Evolutionary conservation across 495 filamentous ascomycete genomes (phyloP).

Genomic region (Mytilinidion resinicola): DNA sequence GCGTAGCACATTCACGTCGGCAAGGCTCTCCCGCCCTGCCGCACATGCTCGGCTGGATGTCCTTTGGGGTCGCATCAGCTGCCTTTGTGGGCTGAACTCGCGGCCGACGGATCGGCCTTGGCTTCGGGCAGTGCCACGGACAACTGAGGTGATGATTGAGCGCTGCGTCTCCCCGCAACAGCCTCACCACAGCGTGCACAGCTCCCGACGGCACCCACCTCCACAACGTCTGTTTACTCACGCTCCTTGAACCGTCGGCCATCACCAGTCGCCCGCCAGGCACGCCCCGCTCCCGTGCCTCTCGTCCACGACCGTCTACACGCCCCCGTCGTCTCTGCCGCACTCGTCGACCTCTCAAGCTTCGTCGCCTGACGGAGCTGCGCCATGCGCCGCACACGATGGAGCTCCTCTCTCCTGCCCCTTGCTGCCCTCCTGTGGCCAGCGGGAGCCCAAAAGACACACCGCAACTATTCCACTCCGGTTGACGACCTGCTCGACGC

Average conservation of each 20-base stretch:
- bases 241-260: neutral
- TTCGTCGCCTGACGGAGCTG: conserved; percentile 7
- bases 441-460: conserved; percentile 14
- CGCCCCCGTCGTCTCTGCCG: neutral
- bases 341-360: neutral
- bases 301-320: neutral
- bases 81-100: neutral
- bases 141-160: too few species aligned
- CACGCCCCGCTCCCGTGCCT: neutral
- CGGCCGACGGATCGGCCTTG: conserved; percentile 1
- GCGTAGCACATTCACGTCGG: too few species aligned
- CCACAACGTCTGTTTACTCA: neutral
- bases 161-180: neutral
- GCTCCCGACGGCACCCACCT: neutral
- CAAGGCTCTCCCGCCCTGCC: too few species aligned
- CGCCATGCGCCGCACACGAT: conserved; percentile 22
- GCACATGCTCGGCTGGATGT: too few species aligned
- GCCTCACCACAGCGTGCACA: neutral
- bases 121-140: neutral
- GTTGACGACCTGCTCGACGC: conserved; percentile 24
- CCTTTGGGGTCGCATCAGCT: neutral
- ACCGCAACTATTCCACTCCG: conserved; percentile 21
- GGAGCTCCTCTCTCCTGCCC: conserved; percentile 14
- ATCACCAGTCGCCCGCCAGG: too few species aligned
- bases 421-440: conserved; percentile 7